Evolutionary conservation across 257 asterid species (phyloP).

Genomic region (Solanum arcanum): DNA sequence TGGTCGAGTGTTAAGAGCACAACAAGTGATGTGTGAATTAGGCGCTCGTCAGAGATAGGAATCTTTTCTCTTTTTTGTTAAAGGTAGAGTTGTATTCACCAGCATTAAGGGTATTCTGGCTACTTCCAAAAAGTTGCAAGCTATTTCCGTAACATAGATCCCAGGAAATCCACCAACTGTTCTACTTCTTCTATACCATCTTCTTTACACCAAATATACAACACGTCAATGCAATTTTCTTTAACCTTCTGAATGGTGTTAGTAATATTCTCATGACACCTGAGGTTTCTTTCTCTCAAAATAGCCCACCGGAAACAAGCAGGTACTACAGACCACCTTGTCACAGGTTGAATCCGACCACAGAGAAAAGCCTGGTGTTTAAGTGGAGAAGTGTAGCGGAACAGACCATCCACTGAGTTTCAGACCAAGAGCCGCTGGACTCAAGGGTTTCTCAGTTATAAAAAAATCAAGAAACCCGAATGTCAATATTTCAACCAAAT

Average conservation of each 20-base stretch:
- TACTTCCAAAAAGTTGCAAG: background rate
- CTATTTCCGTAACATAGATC: background rate
- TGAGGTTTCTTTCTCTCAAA: background rate
- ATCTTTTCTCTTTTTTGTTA: background rate
- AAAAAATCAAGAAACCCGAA: background rate
- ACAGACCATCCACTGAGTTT: background rate
- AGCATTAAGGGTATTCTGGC: background rate
- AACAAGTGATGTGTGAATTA: background rate
- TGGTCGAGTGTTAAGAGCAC: background rate
- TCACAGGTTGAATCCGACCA: background rate
- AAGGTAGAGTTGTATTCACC: background rate
- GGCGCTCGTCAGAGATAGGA: background rate
- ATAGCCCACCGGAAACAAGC: background rate
- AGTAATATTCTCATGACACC: background rate
- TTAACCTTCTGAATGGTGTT: background rate
- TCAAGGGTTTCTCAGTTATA: background rate
- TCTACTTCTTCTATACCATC: background rate
- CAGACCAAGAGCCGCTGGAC: background rate
- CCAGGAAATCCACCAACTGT: background rate
- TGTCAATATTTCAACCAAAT: background rate
- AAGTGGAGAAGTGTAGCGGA: background rate
- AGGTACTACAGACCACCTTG: background rate
- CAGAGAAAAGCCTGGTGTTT: background rate
- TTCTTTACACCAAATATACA: background rate
- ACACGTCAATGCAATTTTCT: background rate